Evolutionary conservation across 2,329 filamentous ascomycete species (phyloP).

Genomic region (Didymella segeticola): DNA sequence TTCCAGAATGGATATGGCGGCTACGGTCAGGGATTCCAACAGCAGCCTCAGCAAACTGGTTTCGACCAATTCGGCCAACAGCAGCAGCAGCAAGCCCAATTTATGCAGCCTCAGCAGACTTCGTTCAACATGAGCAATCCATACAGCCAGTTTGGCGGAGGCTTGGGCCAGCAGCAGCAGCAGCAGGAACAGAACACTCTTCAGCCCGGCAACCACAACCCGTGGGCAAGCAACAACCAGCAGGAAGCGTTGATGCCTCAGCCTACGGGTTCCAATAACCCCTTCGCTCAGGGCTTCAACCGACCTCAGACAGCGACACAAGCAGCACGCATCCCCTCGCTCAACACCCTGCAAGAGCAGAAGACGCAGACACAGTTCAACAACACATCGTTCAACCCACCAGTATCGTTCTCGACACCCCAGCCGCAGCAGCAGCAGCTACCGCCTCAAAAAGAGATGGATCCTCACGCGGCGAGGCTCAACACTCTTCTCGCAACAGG

Average conservation of each 20-base stretch:
- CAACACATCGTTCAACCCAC: constrained; percentile 59
- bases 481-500: constrained; percentile 86
- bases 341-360: constrained; percentile 82
- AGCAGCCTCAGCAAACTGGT: constrained; percentile 67
- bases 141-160: constrained; percentile 43
- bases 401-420: constrained; percentile 53
- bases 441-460: constrained; percentile 50
- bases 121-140: constrained; percentile 59
- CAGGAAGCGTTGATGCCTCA: constrained; percentile 77
- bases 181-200: constrained; percentile 65
- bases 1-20: constrained; percentile 73
- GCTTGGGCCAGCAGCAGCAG: constrained; percentile 44
- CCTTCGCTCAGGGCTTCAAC: constrained; percentile 79
- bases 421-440: constrained; percentile 30
- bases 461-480: constrained; percentile 73
- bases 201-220: constrained; percentile 89
- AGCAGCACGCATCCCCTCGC: constrained; percentile 67
- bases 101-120: constrained; percentile 65
- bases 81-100: constrained; percentile 48
- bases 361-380: constrained; percentile 72
- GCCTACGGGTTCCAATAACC: constrained; percentile 96
- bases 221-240: constrained; percentile 73
- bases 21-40: constrained; percentile 59
- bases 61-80: constrained; percentile 64
- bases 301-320: constrained; percentile 65